These are phyloP conservation scores for Melanomma pulvis-pyrius DNA, from an alignment of 495 filamentous ascomycete genomes.

Conservation along the genomic window DNA sequence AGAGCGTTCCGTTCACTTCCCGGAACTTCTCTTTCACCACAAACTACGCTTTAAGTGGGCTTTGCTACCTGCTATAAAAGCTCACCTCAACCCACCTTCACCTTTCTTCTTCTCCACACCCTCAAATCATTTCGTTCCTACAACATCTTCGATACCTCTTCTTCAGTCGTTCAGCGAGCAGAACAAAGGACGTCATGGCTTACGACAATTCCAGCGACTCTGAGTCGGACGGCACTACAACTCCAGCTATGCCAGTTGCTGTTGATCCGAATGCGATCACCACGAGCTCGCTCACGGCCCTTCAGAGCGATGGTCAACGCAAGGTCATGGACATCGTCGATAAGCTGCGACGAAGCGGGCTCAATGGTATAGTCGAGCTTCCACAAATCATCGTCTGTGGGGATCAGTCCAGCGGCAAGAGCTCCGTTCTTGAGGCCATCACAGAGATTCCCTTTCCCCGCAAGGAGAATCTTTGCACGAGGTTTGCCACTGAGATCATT, in stretches of 20 bases:
- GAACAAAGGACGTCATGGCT: neutral
- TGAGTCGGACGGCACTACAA: neutral
- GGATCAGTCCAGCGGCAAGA: slow-evolving; percentile 72
- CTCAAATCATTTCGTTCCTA: no score
- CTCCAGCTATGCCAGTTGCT: neutral
- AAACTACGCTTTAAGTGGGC: no score
- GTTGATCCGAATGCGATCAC: slow-evolving; percentile 10
- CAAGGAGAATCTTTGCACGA: slow-evolving; percentile 66
- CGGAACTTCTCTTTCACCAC: no score
- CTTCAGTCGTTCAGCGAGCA: no score
- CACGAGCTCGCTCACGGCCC: slow-evolving; percentile 38
- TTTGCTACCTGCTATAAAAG: no score
- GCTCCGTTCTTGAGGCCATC: slow-evolving; percentile 74
- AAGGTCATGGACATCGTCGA: slow-evolving; percentile 61
- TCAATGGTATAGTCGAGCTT: slow-evolving; percentile 59
- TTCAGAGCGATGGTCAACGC: slow-evolving; percentile 40
- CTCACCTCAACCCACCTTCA: no score
- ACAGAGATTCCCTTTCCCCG: slow-evolving; percentile 69
- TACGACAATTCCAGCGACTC: neutral
- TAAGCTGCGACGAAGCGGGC: slow-evolving; percentile 57
- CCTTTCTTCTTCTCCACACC: no score
- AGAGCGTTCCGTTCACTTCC: no score
- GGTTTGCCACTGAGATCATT: slow-evolving; percentile 69
- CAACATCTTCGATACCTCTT: no score
- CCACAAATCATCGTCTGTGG: slow-evolving; percentile 78